Evolutionary conservation across 768 basidiomycete genomes (phyloP).

Genomic region (Rubroboletus satanas): DNA sequence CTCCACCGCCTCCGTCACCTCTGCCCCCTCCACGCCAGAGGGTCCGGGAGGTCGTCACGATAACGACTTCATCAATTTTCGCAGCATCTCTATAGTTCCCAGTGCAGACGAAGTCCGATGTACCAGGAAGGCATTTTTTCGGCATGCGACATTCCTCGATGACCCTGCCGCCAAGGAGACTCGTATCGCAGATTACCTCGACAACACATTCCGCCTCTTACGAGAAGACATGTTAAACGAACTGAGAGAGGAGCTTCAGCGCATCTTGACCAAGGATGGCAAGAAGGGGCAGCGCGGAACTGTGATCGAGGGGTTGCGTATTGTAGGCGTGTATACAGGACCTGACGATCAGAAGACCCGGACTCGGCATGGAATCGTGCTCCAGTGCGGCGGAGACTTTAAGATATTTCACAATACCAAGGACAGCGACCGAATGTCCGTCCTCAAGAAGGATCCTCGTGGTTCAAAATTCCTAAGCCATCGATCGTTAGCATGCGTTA

Average conservation of each 20-base stretch:
- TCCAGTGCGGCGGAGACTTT: conserved; percentile 36
- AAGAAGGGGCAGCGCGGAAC: conserved; percentile 38
- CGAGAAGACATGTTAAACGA: conserved; percentile 62
- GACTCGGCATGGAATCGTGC: conserved; percentile 40
- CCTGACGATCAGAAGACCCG: conserved; percentile 26
- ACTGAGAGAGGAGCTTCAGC: conserved; percentile 52
- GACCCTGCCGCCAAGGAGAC: conserved; percentile 36
- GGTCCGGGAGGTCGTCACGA: conserved; percentile 66
- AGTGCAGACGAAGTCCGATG: conserved; percentile 55
- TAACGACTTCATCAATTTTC: conserved; percentile 62
- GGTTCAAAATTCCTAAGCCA: conserved; percentile 44
- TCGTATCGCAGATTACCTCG: conserved; percentile 49
- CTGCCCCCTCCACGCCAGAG: conserved; percentile 14
- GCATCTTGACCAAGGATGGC: conserved; percentile 34
- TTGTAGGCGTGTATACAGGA: conserved; percentile 36
- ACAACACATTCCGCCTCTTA: conserved; percentile 63
- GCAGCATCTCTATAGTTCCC: conserved; percentile 58
- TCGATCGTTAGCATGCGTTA: conserved; percentile 51
- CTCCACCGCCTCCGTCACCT: conserved; percentile 23
- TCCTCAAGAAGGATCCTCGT: conserved; percentile 35
- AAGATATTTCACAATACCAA: conserved; percentile 33
- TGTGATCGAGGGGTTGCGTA: conserved; percentile 35
- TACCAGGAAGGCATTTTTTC: conserved; percentile 44
- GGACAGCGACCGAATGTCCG: conserved; percentile 36
- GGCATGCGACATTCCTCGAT: conserved; percentile 41